Conservation (phyloP, 805 yeast species). For the Yarrowia sp. region DNA sequence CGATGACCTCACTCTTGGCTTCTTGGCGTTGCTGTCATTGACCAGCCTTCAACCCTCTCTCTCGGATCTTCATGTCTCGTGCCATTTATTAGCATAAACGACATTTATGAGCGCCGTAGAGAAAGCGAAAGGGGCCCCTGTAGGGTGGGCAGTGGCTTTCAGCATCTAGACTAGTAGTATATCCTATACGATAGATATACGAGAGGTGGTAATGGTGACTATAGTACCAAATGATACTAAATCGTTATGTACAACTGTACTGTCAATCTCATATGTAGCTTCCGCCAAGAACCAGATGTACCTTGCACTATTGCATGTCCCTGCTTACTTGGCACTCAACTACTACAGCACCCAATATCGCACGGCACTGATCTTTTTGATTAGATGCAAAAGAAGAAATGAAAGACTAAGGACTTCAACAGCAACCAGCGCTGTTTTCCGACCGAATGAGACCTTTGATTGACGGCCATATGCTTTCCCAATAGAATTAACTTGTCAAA, state of each 20-base stretch:
- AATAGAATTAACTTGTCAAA: background rate
- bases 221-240: no score
- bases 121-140: background rate
- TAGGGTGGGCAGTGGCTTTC: slow-evolving; percentile 2
- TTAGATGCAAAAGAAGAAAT: background rate
- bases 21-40: no score
- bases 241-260: no score
- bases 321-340: no score
- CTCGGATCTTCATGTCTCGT: background rate
- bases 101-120: background rate
- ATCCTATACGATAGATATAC: slow-evolving; percentile 5
- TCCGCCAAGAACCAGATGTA: no score
- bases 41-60: no score
- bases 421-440: background rate
- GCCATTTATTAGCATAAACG: background rate
- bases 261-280: no score
- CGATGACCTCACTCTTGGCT: no score
- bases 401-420: background rate
- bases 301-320: no score
- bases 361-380: slow-evolving; percentile 7
- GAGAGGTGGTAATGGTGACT: background rate
- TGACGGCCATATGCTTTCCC: background rate
- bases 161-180: background rate
- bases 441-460: slow-evolving; percentile 1
- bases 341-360: no score